A percentile compares a stretch with the other conserved stretches of the same genome.
phyloP scores from a whole-genome alignment of 139 green algal genomes.

The Haematococcus lacustris region DNA sequence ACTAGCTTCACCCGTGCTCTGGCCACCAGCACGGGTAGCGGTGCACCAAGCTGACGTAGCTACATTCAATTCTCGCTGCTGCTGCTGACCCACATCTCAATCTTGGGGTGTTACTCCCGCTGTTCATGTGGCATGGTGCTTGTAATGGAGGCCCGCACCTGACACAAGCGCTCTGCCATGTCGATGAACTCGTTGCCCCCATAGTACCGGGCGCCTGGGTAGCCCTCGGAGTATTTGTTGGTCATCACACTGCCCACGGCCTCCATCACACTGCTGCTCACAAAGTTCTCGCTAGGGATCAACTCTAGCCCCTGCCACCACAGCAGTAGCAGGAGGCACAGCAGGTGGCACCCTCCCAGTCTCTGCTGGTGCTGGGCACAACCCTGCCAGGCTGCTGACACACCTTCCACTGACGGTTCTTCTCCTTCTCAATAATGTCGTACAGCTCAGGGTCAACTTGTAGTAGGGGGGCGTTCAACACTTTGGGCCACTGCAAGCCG shows the following conservation, averaged over 20 bases:
- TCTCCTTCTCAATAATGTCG: constrained; percentile 96
- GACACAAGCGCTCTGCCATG: constrained; percentile 78
- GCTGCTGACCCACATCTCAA: too few relatives aligned
- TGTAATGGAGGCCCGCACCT: constrained; percentile 37
- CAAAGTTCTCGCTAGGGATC: constrained; percentile 98
- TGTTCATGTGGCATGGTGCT: too few relatives aligned
- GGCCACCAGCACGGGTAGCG: too few relatives aligned
- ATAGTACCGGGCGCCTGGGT: constrained; percentile 84
- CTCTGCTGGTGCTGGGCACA: too few relatives aligned
- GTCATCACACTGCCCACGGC: constrained; percentile 95
- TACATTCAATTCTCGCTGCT: too few relatives aligned
- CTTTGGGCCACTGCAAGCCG: constrained; percentile 87
- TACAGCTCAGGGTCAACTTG: constrained; percentile 90
- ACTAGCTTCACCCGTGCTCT: too few relatives aligned
- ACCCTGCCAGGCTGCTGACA: too few relatives aligned
- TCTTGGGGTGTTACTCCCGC: too few relatives aligned
- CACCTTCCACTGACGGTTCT: constrained; percentile 92
- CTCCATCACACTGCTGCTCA: constrained; percentile 86
- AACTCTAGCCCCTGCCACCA: constrained; percentile 84
- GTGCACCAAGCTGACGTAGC: too few relatives aligned
- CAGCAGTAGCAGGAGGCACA: too few relatives aligned
- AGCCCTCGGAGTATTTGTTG: constrained; percentile 98
- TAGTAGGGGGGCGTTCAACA: constrained; percentile 76
- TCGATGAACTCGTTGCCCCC: constrained; percentile 99
- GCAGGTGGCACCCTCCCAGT: too few relatives aligned